Evolutionary conservation across 2,329 filamentous ascomycete genomes (phyloP).

Genomic region (Madurella fahalii): DNA sequence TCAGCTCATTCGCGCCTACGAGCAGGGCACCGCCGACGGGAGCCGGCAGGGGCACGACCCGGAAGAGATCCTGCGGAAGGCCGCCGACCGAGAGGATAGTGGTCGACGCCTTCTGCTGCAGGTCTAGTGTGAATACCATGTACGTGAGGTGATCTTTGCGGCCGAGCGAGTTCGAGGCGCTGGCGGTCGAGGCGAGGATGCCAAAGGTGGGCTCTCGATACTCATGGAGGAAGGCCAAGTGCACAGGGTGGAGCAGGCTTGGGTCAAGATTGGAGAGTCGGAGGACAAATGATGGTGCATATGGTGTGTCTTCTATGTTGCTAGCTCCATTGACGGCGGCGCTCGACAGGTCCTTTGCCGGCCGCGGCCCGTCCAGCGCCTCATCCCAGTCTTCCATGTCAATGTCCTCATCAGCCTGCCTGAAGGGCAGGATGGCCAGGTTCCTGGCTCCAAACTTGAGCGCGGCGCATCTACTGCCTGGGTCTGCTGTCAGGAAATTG

Average conservation of each 20-base stretch:
- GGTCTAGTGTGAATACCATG: constrained; percentile 90
- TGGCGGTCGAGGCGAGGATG: constrained; percentile 74
- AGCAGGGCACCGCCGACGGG: constrained; percentile 87
- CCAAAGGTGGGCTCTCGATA: constrained; percentile 98
- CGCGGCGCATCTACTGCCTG: constrained; percentile 86
- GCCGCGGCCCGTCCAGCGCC: constrained; percentile 67
- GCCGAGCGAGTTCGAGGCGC: constrained; percentile 72
- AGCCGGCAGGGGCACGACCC: constrained; percentile 74
- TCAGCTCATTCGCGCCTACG: constrained; percentile 81
- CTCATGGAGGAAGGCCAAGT: constrained; percentile 90
- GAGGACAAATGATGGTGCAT: constrained; percentile 88
- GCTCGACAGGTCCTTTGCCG: constrained; percentile 43
- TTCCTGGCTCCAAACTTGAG: constrained; percentile 88
- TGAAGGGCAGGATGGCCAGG: constrained; percentile 90
- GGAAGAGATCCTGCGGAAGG: constrained; percentile 82
- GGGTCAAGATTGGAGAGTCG: constrained; percentile 86
- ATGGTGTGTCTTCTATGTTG: constrained; percentile 63
- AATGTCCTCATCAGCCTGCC: constrained; percentile 79
- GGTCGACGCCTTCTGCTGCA: constrained; percentile 90
- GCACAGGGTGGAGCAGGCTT: constrained; percentile 79
- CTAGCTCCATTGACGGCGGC: constrained; percentile 42
- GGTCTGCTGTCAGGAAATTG: constrained; percentile 83
- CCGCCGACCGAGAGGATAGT: constrained; percentile 82
- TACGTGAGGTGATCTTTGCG: constrained; percentile 84
- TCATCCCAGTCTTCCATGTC: constrained; percentile 90